phyloP scores from a whole-genome alignment of 331 rosid species.

The Pyracantha coccinea region DNA sequence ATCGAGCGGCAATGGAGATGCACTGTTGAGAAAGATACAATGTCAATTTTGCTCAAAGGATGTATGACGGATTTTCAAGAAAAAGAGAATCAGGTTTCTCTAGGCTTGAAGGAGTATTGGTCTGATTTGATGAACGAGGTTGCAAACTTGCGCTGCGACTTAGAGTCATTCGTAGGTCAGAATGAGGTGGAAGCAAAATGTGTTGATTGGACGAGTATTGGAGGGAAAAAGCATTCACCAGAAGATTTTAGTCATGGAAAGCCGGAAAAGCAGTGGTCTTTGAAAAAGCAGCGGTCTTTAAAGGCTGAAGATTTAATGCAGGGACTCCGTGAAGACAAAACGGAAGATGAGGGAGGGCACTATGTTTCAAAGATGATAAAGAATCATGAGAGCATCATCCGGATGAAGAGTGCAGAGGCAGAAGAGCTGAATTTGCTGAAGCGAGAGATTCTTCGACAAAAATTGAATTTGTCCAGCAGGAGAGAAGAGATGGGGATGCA shows the following conservation, averaged over 20 bases:
- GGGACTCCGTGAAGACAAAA: constrained; percentile 20
- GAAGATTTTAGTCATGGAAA: constrained; percentile 18
- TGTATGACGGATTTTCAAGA: constrained; percentile 46
- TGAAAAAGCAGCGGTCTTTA: neutral
- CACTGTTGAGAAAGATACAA: constrained; percentile 44
- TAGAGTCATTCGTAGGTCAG: constrained; percentile 22
- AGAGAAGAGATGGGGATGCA: constrained; percentile 22
- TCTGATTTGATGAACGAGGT: constrained; percentile 49
- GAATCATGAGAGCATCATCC: constrained; percentile 57
- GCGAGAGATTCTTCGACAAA: constrained; percentile 34
- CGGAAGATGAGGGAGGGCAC: constrained; percentile 27
- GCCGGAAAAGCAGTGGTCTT: neutral
- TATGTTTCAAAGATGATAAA: constrained; percentile 59
- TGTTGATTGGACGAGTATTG: constrained; percentile 18
- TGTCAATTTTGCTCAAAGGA: constrained; percentile 39
- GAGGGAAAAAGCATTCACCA: constrained; percentile 12
- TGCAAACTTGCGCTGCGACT: constrained; percentile 33
- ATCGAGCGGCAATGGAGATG: constrained; percentile 66
- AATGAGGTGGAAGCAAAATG: constrained; percentile 16
- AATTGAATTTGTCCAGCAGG: constrained; percentile 13
- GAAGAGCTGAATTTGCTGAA: constrained; percentile 39
- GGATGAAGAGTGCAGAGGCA: constrained; percentile 39
- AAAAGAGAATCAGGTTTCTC: constrained; percentile 27
- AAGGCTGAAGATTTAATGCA: constrained; percentile 12
- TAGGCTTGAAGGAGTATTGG: constrained; percentile 35